Evolutionary conservation across 108 stramenopile species (phyloP).

Genomic region (Fragilariopsis cylindrus): DNA sequence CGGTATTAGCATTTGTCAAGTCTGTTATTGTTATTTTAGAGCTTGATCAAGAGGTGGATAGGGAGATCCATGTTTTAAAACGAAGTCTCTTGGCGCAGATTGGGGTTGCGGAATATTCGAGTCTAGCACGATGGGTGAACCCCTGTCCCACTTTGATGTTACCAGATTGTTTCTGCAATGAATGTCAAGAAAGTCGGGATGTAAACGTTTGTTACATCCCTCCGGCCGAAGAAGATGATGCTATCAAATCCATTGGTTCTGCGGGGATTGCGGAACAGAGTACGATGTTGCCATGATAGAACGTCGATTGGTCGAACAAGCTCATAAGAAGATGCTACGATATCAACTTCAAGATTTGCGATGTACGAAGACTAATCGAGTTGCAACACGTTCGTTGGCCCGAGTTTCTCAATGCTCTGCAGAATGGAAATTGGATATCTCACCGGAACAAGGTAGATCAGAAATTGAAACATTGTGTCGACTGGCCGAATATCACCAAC

Average conservation of each 20-base stretch:
- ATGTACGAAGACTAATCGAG: conserved; percentile 80
- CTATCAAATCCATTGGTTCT: conserved; percentile 79
- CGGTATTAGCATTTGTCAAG: conserved; percentile 96
- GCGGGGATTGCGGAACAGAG: conserved; percentile 83
- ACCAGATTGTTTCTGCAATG: conserved; percentile 92
- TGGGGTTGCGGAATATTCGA: conserved; percentile 93
- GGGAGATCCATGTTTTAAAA: conserved; percentile 82
- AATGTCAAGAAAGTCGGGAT: conserved; percentile 92
- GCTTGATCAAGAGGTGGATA: conserved; percentile 82
- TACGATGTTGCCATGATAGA: conserved; percentile 85
- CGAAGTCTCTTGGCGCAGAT: conserved; percentile 91
- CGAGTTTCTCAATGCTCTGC: conserved; percentile 67
- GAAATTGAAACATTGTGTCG: conserved; percentile 61
- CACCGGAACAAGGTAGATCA: conserved; percentile 44
- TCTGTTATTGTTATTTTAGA: conserved; percentile 80
- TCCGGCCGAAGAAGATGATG: conserved; percentile 53
- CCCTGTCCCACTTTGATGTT: conserved; percentile 89
- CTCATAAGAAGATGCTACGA: conserved; percentile 68
- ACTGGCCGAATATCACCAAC: conserved; percentile 64
- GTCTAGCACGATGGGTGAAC: conserved; percentile 80
- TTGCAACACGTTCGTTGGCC: conserved; percentile 54
- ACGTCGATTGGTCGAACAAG: conserved; percentile 74
- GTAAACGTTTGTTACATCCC: conserved; percentile 88
- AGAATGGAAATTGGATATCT: conserved; percentile 73
- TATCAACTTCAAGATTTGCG: conserved; percentile 95